A percentile compares a stretch with the other conserved stretches of the same genome.
phyloP scores from a whole-genome alignment of 768 basidiomycete genomes.

The Boletus tylopilopsis region DNA sequence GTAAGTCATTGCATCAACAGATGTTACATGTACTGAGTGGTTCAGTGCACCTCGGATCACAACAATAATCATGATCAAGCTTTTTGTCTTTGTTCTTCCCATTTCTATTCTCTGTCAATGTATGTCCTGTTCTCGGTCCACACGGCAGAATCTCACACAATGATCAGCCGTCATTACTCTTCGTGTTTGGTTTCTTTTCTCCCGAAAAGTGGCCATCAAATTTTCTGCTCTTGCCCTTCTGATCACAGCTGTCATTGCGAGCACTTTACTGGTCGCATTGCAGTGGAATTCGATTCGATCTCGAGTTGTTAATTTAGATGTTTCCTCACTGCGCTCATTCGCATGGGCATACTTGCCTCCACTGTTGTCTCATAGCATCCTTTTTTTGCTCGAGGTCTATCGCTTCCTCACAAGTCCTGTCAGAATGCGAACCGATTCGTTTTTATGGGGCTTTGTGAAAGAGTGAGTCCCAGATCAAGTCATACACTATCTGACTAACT shows the following conservation, averaged over 20 bases:
- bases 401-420: conserved; percentile 12
- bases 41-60: background rate
- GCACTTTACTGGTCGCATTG: background rate
- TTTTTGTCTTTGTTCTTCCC: conserved; percentile 3
- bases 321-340: background rate
- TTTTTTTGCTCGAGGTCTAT: conserved; percentile 14
- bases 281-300: background rate
- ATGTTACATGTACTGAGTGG: background rate
- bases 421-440: background rate
- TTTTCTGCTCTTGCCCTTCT: conserved; percentile 1
- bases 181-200: conserved; percentile 16
- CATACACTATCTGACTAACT: background rate
- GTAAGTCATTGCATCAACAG: background rate
- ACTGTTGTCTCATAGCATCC: conserved; percentile 10
- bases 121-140: background rate
- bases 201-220: conserved; percentile 1
- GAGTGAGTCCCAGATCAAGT: conserved; percentile 6
- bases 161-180: conserved; percentile 11
- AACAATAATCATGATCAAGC: background rate
- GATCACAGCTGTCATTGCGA: background rate
- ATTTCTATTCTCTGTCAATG: conserved; percentile 9
- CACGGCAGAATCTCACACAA: background rate
- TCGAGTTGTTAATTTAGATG: background rate
- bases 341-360: conserved; percentile 14
- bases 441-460: conserved; percentile 17